Evolutionary conservation across 768 basidiomycete genomes (phyloP).

Genomic region (Lentinus brumalis): DNA sequence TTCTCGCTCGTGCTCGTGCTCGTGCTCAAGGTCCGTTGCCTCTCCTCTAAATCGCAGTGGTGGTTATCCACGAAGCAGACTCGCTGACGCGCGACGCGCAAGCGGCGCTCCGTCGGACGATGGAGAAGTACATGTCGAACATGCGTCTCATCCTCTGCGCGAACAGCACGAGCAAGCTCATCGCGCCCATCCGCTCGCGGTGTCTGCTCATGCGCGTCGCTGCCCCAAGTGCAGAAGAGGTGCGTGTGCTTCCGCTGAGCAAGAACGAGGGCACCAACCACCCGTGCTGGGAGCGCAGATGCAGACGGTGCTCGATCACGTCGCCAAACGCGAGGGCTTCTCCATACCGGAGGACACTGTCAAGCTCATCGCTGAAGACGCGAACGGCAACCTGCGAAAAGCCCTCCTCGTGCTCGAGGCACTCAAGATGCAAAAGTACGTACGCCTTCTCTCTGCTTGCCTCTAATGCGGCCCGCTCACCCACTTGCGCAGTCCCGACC

Average conservation of each 20-base stretch:
- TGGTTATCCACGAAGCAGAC: slow-evolving; percentile 97
- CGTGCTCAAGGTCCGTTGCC: neutral
- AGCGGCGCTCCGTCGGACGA: slow-evolving; percentile 93
- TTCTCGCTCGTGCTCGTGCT: neutral
- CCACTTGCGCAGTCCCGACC: slow-evolving; percentile 62
- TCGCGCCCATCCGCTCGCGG: slow-evolving; percentile 94
- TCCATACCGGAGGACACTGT: slow-evolving; percentile 78
- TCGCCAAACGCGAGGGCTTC: slow-evolving; percentile 80
- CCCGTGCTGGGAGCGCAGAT: slow-evolving; percentile 53
- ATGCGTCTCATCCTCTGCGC: slow-evolving; percentile 96
- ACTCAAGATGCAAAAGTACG: slow-evolving; percentile 94
- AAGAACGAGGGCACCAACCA: no score
- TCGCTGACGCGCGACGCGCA: slow-evolving; percentile 94
- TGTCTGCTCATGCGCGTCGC: slow-evolving; percentile 94
- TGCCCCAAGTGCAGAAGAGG: slow-evolving; percentile 80
- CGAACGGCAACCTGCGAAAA: slow-evolving; percentile 90
- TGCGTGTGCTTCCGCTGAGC: slow-evolving; percentile 32
- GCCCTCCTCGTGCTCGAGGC: slow-evolving; percentile 94
- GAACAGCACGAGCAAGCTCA: slow-evolving; percentile 92
- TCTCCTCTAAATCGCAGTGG: slow-evolving; percentile 54
- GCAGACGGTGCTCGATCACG: slow-evolving; percentile 71
- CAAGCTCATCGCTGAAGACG: slow-evolving; percentile 75
- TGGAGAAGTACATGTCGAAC: slow-evolving; percentile 99
- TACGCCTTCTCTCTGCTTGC: slow-evolving; percentile 11
- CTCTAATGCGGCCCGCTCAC: neutral